Evolutionary conservation across 176 grass and related monocot genomes (phyloP).

Genomic region (Aegilops bicornis): DNA sequence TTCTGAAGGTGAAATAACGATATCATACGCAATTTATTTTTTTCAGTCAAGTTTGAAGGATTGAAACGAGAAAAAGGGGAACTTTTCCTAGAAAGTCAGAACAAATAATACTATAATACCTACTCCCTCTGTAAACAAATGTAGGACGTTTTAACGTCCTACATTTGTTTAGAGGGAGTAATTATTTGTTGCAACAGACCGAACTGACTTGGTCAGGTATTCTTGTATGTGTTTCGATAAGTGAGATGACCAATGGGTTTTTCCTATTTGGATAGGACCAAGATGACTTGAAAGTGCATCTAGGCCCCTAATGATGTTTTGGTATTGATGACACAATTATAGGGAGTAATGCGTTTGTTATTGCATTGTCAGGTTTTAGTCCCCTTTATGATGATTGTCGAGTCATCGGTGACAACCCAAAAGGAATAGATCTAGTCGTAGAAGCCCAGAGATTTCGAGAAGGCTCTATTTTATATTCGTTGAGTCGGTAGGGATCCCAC

Average conservation of each 20-base stretch:
- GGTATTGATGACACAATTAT: not conserved
- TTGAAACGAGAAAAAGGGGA: not conserved
- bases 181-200: not conserved
- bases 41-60: not conserved
- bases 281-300: not conserved
- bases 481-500: too few species aligned
- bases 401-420: too few species aligned
- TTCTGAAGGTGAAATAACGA: not conserved
- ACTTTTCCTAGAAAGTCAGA: not conserved
- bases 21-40: not conserved
- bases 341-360: not conserved
- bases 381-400: not conserved
- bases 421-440: too few species aligned
- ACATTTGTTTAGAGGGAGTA: too few species aligned
- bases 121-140: too few species aligned
- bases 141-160: too few species aligned
- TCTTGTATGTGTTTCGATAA: not conserved
- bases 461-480: too few species aligned
- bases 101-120: not conserved
- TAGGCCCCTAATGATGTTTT: not conserved
- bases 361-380: not conserved
- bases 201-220: not conserved
- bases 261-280: conserved; percentile 1
- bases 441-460: too few species aligned
- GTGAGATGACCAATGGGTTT: not conserved